phyloP scores from a whole-genome alignment of 1,284 basidiomycete species.

The Ustilago tritici region DNA sequence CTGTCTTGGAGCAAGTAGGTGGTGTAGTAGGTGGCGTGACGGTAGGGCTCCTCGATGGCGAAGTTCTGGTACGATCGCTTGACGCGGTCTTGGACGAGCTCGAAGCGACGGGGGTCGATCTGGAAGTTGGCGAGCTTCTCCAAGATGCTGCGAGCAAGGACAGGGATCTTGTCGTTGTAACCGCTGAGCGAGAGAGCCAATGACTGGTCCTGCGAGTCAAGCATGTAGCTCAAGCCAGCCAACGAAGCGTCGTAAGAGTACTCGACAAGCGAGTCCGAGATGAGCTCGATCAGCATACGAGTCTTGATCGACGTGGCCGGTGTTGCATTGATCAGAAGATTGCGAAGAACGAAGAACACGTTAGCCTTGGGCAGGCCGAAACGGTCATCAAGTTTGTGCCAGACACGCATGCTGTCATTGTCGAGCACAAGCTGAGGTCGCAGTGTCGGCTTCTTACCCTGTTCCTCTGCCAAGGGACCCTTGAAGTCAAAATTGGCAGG shows the following conservation, averaged over 20 bases:
- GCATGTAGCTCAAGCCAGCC: constrained; percentile 85
- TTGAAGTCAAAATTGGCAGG: constrained; percentile 62
- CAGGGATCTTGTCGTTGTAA: constrained; percentile 92
- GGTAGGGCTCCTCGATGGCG: constrained; percentile 84
- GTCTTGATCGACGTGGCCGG: constrained; percentile 70
- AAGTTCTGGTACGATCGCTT: constrained; percentile 76
- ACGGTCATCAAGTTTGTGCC: constrained; percentile 69
- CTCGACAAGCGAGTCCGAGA: constrained; percentile 89
- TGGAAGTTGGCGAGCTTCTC: constrained; percentile 79
- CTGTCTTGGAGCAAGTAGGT: constrained; percentile 79
- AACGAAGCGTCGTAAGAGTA: constrained; percentile 93
- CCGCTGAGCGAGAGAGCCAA: constrained; percentile 81
- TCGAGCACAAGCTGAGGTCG: constrained; percentile 63
- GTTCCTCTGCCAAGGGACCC: constrained; percentile 34
- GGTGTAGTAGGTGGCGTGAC: constrained; percentile 82
- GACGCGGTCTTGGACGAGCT: constrained; percentile 85
- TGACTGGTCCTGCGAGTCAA: constrained; percentile 78
- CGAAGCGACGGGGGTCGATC: constrained; percentile 80
- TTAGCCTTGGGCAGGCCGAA: constrained; percentile 69
- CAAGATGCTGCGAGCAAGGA: constrained; percentile 82
- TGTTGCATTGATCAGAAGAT: constrained; percentile 69
- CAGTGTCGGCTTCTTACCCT: constrained; percentile 53
- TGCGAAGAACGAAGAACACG: constrained; percentile 64
- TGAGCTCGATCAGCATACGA: constrained; percentile 84
- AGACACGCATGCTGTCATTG: constrained; percentile 60